Percentiles rank a stretch among this genome's conserved stretches.
Conservation (phyloP, 2,329 filamentous ascomycete species). For the Neofusicoccum ribis region DNA sequence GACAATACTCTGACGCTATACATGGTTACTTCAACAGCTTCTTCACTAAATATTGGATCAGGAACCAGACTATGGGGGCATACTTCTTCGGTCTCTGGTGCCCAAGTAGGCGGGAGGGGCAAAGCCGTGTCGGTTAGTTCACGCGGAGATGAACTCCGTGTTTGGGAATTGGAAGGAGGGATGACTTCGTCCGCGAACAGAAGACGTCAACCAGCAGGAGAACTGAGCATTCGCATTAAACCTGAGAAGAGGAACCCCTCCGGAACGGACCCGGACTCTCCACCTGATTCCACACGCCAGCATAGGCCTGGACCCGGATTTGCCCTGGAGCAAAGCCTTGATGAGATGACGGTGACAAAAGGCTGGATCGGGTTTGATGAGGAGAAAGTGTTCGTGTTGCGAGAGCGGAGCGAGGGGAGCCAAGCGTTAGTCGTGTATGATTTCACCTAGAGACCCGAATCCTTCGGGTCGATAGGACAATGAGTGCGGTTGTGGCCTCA, state of each 20-base stretch:
- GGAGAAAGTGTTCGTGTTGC: constrained; percentile 84
- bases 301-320: constrained; percentile 35
- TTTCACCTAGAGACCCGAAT: constrained; percentile 62
- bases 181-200: constrained; percentile 49
- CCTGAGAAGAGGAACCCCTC: constrained; percentile 34
- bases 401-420: constrained; percentile 66
- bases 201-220: constrained; percentile 44
- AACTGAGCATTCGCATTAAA: constrained; percentile 57
- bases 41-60: constrained; percentile 65
- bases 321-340: constrained; percentile 23
- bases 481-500: not conserved
- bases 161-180: constrained; percentile 86
- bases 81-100: constrained; percentile 83
- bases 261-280: not conserved
- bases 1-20: constrained; percentile 88
- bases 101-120: constrained; percentile 78
- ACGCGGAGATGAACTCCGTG: constrained; percentile 66
- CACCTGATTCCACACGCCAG: constrained; percentile 27
- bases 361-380: constrained; percentile 86
- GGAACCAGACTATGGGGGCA: constrained; percentile 86
- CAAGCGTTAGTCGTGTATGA: constrained; percentile 83
- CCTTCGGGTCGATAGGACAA: not conserved
- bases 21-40: constrained; percentile 72
- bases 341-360: constrained; percentile 47
- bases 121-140: constrained; percentile 88